Evolutionary conservation across 768 basidiomycete species (phyloP), one percentile per base, ranked within the genome.

Genomic region (Termitomyces sp.): DNA sequence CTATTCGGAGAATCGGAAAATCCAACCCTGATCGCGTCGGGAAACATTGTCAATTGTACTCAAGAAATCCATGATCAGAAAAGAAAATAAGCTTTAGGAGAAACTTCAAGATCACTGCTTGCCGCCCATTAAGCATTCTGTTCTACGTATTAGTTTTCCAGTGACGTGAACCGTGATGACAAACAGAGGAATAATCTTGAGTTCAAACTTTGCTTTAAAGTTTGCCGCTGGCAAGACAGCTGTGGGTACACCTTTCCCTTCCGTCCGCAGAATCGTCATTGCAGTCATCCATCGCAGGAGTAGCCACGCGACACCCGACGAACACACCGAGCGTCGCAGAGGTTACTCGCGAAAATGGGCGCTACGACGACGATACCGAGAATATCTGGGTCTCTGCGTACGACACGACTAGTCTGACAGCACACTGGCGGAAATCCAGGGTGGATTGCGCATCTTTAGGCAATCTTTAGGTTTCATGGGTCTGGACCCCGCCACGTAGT

Each of bases 221-320:
- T 55, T 46, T 55, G 12, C 43, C 25, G 43, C 43, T 3, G 77
- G 61, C 16, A 66, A 25, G 68, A 68, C 19, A 55, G 34, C 48
- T 5, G 56, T 55, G 54, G 32, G 50, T 37, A 51, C 49, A 59
- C 55, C 45, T 32, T 56, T 44, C 48, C 56, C 43, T 42, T 44
- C 49, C 58, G 62, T 63, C 68, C 63, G 61, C 45, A 71, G 75
- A 72, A 81, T 76, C 82, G 72, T 73, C 77, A 76, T 78, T 80
- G 84, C 82, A 86, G 84, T 86, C 83, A 85, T 86, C 84, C 83
- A 85, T 85, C 84, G 84, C 84, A 85, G 78, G 82, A 84, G 74
- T 72, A 74, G 73, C 54, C 67, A 54, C 54, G 54, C 63, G 59
- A 61, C 55, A 47, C 49, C 48, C 44, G 58, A 58, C 46, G 61